phyloP scores from a whole-genome alignment of 179 eudicot species.

The Beta corolliflora region DNA sequence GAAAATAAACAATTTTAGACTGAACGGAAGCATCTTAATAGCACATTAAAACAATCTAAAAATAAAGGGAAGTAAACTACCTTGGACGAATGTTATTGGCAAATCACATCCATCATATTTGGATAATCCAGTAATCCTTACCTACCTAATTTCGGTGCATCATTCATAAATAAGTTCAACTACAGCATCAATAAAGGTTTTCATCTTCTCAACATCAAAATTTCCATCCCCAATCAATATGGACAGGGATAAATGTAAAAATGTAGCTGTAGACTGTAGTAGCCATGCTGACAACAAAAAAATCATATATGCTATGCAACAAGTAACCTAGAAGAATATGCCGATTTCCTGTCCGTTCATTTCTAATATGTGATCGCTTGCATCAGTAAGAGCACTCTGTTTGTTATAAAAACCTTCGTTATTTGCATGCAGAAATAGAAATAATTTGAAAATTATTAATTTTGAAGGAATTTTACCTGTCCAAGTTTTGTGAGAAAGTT shows the following conservation, averaged over 20 bases:
- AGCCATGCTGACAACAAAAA: not conserved
- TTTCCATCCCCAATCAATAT: conserved; percentile 20
- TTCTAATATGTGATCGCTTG: conserved; percentile 88
- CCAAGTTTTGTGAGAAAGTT: conserved; percentile 90
- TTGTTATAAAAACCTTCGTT: conserved; percentile 7
- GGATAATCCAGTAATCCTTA: not conserved
- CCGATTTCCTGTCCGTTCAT: conserved; percentile 80
- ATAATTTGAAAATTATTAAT: not conserved
- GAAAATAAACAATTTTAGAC: too few species aligned
- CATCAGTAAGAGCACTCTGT: conserved; percentile 92
- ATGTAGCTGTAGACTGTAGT: not conserved
- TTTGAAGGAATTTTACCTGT: conserved; percentile 50
- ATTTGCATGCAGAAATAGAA: not conserved
- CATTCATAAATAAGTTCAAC: not conserved
- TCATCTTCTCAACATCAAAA: conserved; percentile 31
- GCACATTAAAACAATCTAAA: too few species aligned
- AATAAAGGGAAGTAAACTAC: not conserved
- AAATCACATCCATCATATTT: not conserved
- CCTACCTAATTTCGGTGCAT: not conserved
- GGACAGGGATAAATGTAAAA: conserved; percentile 9
- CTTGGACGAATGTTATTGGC: not conserved
- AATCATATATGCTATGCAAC: not conserved
- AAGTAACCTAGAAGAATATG: conserved; percentile 50
- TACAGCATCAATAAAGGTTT: conserved; percentile 5
- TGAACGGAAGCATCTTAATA: too few species aligned